phyloP scores from a whole-genome alignment of 306 rosid species.

The Prunus mume region DNA sequence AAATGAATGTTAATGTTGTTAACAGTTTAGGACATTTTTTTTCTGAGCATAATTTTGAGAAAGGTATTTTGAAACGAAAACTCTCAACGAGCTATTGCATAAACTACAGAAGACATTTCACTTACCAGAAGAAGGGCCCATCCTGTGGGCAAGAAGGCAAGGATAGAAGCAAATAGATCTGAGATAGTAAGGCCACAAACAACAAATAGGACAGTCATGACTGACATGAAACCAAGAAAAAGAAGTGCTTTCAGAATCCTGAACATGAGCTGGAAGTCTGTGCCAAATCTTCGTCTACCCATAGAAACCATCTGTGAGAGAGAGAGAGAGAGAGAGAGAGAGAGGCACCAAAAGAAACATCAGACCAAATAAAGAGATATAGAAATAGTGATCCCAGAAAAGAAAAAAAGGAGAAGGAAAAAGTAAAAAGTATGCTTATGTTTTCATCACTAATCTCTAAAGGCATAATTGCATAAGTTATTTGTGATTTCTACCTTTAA shows the following conservation, averaged over 20 bases:
- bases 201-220: slow-evolving; percentile 80
- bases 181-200: slow-evolving; percentile 80
- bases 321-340: no score
- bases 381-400: background rate
- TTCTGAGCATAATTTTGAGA: background rate
- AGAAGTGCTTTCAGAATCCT: slow-evolving; percentile 90
- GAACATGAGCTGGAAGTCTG: slow-evolving; percentile 90
- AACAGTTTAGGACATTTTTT: background rate
- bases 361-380: background rate
- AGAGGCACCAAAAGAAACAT: background rate
- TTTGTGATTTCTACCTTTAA: slow-evolving; percentile 51
- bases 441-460: background rate
- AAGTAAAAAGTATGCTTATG: background rate
- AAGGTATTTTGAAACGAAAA: background rate
- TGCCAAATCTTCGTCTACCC: slow-evolving; percentile 86
- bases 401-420: no score
- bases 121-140: slow-evolving; percentile 90
- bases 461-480: slow-evolving; percentile 11
- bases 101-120: background rate
- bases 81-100: background rate
- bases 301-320: slow-evolving; percentile 71
- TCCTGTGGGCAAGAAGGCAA: slow-evolving; percentile 93
- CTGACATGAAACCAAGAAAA: slow-evolving; percentile 87
- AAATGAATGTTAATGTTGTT: background rate
- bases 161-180: slow-evolving; percentile 79